Conservation (phyloP, 441 rosid species). For the Erodium trifolium region DNA sequence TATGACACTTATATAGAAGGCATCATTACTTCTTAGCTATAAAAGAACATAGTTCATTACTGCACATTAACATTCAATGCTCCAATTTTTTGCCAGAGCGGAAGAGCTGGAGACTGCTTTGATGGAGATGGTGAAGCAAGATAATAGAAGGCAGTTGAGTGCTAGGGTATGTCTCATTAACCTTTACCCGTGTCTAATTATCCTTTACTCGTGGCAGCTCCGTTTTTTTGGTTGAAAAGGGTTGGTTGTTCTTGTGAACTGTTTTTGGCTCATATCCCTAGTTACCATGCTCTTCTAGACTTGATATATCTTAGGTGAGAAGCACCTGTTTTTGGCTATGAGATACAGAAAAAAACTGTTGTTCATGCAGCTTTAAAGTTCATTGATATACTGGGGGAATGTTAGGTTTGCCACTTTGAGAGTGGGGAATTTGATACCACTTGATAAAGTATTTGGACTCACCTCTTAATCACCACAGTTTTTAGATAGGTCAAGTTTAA, state of each 20-base stretch:
- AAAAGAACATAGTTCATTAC: too few relatives aligned
- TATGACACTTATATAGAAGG: background rate
- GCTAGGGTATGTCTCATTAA: conserved; percentile 52
- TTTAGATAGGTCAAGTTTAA: background rate
- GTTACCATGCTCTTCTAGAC: background rate
- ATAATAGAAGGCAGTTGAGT: conserved; percentile 82
- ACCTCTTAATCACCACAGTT: background rate
- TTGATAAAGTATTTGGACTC: background rate
- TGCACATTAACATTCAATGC: background rate
- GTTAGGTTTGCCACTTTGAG: background rate
- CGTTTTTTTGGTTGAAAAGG: background rate
- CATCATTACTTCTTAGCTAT: background rate
- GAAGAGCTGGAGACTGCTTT: conserved; percentile 97
- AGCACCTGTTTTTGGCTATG: background rate
- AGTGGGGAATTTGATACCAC: background rate
- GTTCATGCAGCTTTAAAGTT: background rate
- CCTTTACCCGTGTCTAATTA: too few relatives aligned
- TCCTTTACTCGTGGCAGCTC: background rate
- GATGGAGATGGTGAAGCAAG: conserved; percentile 98
- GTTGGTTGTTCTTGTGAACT: background rate
- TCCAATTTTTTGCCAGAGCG: conserved; percentile 45
- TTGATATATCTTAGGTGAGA: background rate
- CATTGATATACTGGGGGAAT: background rate
- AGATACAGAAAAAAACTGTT: background rate
- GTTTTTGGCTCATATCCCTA: background rate